Base-by-base conservation (phyloP, 1,139 yeast genomes). In the Sugiyamaella grinbergsii region DNA sequence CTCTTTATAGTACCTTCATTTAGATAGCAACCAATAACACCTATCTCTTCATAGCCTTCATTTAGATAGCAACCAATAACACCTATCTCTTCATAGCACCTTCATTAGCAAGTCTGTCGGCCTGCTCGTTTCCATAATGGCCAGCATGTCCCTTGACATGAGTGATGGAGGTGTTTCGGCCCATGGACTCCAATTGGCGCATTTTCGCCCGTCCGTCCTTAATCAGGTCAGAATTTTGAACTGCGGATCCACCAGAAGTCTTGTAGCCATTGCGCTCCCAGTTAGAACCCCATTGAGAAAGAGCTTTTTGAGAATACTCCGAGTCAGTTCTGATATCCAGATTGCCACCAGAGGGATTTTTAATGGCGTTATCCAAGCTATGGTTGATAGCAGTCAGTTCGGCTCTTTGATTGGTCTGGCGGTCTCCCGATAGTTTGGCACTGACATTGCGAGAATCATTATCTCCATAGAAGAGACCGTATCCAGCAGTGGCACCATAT, bases 111-210 rank as follows among this genome's bases (percentile, higher is more conserved):
- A 90, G 71, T 40, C 64, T 60, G 64, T 91, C 96, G 0, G 97
- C 97, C 62, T 65, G 72, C 56, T 83, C 90, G 63, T 90, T 90
- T 0, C 96, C 96, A 15, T 62, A 65, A 41, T 71, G 66, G 0
- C 90, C 93, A 15, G 72, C 66, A 65, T 91, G 97, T 0, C 94
- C 96, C 48, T 71, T 72, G 4, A 88, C 94, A 72, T 93, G 82
- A 8, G 67, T 67, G 43, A 85, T 66, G 2, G 65, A 60, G 22
- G 84, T 74, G 8, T 58, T 43, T 2, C 56, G 49, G 1, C 63
- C 64, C 1, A 43, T 26, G 4, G 40, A 47, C 0, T 54, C 52
- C 1, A 59, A 49, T 2, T 55, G 34, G 13, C 69, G 51, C 13
- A 69, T 58, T 47, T 50, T 36, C 4, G 28, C 22, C 7, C 60